Evolutionary conservation across 371 early-diverging fungal genomes (phyloP), one percentile per base, ranked within the genome.

Genomic region (Actinomortierella ambigua): DNA sequence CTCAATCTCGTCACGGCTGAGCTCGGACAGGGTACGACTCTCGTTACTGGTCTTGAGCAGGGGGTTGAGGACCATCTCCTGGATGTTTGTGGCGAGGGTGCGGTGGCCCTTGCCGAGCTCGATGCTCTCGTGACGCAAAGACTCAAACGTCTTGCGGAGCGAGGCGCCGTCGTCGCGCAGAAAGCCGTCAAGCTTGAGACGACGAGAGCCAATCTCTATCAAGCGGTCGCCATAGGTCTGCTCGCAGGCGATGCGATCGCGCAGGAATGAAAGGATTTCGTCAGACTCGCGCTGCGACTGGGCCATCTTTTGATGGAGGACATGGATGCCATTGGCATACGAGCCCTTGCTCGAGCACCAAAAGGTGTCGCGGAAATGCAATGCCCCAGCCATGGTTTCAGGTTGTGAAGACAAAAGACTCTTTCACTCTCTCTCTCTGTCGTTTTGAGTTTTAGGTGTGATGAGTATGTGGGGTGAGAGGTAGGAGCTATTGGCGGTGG

Each of bases 91-190:
- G 1, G 88, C 90, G 15, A 85, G 63, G 8, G 80, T 58, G 27
- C 79, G 63, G 63, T 90, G 92, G 2, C 85, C 83, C 14, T 79
- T 70, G n/a, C 87, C 81, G 41, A 86, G 76, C 8, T 79, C 79
- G 17, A 77, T 56, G 64, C 87, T 85, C 39, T 90, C 87, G 40
- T 77, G 59, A 50, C 86, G 83, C 18, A 92, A 63, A 15, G 84
- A 84, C 53, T 81, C 83, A 61, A 84, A 92, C 17, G 87, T 88
- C 24, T 79, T 83, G 54, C 82, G 79, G 53, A 92, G 77, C 6
- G 85, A 83, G 8, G 90, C 92, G 2, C 92, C 92, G 43, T 90
- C 92, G 75, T 92, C 91, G 51, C 86, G 82, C 3, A 77, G 81
- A 61, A 92, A 92, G 2, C 90, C 92, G 13, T 80, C 66, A 2